These are phyloP conservation scores for Phytophthora chlamydospora DNA, from an alignment of 352 stramenopile genomes.

Conservation along the genomic window DNA sequence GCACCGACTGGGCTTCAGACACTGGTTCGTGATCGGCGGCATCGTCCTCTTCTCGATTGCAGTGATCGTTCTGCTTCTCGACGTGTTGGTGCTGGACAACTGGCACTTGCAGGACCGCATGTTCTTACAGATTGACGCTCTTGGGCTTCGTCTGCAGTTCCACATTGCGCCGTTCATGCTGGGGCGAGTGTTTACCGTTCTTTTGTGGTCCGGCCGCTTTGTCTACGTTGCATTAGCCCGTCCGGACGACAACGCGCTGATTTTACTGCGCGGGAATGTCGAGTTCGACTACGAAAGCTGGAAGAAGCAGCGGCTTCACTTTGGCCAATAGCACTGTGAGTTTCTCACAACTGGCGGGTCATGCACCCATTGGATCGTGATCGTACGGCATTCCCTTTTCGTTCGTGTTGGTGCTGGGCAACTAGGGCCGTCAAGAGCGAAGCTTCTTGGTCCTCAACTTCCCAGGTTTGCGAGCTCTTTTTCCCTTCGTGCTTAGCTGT, in stretches of 20 bases:
- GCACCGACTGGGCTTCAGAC: conserved; percentile 7
- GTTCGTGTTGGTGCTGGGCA: no score
- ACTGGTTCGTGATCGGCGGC: neutral
- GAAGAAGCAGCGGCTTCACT: conserved; percentile 6
- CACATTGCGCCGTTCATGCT: conserved; percentile 7
- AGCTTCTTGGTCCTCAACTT: no score
- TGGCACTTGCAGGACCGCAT: conserved; percentile 12
- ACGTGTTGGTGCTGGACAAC: conserved; percentile 1
- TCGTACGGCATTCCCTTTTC: no score
- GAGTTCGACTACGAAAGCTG: conserved; percentile 18
- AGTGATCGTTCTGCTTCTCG: conserved; percentile 6
- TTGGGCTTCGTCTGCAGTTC: neutral
- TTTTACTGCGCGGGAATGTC: conserved; percentile 10
- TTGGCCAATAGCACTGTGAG: no score
- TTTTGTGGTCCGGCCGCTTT: conserved; percentile 11
- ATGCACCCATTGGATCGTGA: no score
- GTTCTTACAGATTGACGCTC: neutral
- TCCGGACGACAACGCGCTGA: neutral
- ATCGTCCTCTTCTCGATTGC: conserved; percentile 3
- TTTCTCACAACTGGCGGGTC: no score
- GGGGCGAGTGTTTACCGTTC: conserved; percentile 9
- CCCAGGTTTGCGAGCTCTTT: no score
- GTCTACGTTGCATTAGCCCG: conserved; percentile 6
- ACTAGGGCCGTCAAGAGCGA: no score
- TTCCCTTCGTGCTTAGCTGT: no score